These are phyloP conservation scores for Kazachstania bromeliacearum DNA, from an alignment of 805 yeast genomes.

Conservation along the genomic window DNA sequence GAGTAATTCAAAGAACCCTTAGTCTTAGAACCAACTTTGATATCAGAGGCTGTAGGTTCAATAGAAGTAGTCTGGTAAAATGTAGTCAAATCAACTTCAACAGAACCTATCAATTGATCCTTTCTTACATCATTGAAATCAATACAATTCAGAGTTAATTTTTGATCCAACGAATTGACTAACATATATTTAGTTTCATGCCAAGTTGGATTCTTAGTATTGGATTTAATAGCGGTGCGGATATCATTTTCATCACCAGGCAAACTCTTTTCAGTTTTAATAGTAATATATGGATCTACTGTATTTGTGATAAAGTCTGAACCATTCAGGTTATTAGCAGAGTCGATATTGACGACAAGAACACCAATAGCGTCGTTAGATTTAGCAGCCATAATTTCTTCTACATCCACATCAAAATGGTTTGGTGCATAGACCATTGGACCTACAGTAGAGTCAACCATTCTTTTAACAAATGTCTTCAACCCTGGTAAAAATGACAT, in stretches of 20 bases:
- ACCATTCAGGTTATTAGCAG: slow-evolving; percentile 41
- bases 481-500: slow-evolving; percentile 81
- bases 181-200: slow-evolving; percentile 56
- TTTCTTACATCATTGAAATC: slow-evolving; percentile 49
- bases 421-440: slow-evolving; percentile 81
- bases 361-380: slow-evolving; percentile 63
- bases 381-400: slow-evolving; percentile 55
- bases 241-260: slow-evolving; percentile 34
- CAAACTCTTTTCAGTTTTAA: slow-evolving; percentile 36
- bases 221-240: slow-evolving; percentile 49
- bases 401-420: slow-evolving; percentile 64
- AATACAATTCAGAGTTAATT: slow-evolving; percentile 44
- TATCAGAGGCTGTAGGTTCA: slow-evolving; percentile 17
- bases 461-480: slow-evolving; percentile 56
- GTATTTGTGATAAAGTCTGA: slow-evolving; percentile 33
- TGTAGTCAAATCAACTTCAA: slow-evolving; percentile 48
- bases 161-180: slow-evolving; percentile 47
- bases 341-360: slow-evolving; percentile 51
- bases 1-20: slow-evolving; percentile 57
- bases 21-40: slow-evolving; percentile 36
- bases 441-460: slow-evolving; percentile 60
- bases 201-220: slow-evolving; percentile 51
- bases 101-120: slow-evolving; percentile 42
- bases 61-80: slow-evolving; percentile 43
- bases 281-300: slow-evolving; percentile 50